phyloP scores from a whole-genome alignment of 1,284 basidiomycete species.

The Salmacisia buchloeana region DNA sequence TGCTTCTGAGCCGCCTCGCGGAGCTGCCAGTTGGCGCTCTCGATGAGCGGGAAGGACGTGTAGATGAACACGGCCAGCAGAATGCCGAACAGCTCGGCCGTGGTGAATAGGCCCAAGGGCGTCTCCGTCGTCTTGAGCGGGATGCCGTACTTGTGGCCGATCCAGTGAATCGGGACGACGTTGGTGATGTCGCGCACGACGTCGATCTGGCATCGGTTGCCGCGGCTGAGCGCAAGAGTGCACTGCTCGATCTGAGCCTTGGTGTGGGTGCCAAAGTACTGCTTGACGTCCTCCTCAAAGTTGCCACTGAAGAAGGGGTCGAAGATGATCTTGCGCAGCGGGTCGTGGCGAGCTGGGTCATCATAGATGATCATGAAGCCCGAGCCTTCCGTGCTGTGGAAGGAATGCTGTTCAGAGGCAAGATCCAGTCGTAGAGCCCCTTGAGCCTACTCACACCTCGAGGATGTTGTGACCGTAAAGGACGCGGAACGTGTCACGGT shows the following conservation, averaged over 20 bases:
- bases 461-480: constrained; percentile 15
- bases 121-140: constrained; percentile 61
- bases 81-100: constrained; percentile 7
- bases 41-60: constrained; percentile 55
- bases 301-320: constrained; percentile 13
- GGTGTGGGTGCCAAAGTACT: constrained; percentile 54
- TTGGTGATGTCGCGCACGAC: constrained; percentile 67
- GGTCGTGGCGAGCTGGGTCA: constrained; percentile 11
- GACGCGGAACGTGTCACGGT: constrained; percentile 40
- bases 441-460: neutral
- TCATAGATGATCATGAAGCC: constrained; percentile 18
- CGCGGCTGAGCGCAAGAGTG: constrained; percentile 59
- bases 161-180: constrained; percentile 61
- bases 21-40: constrained; percentile 49
- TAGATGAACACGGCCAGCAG: constrained; percentile 20
- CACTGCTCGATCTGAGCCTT: constrained; percentile 57
- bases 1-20: constrained; percentile 13
- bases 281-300: constrained; percentile 16
- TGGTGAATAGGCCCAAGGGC: constrained; percentile 60
- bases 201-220: constrained; percentile 60
- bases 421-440: too few relatives aligned
- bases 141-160: constrained; percentile 52
- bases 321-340: neutral
- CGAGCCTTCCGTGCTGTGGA: neutral
- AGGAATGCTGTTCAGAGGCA: too few relatives aligned